Conservation (phyloP, 108 stramenopile species). For the Cyclostephanos tholiformis region DNA sequence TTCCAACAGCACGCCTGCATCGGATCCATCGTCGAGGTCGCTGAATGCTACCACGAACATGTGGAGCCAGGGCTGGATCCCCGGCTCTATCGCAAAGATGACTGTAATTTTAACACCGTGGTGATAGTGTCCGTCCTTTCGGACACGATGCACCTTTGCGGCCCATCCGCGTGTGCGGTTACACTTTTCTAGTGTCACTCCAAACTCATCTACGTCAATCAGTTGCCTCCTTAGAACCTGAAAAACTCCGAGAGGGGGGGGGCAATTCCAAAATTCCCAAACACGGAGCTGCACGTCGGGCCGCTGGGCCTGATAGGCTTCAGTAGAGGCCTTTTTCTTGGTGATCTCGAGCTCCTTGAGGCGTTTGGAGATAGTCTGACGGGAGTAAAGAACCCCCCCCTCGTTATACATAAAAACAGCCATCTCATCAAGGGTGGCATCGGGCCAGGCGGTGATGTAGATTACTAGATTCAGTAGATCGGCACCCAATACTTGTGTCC, state of each 20-base stretch:
- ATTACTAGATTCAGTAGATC: too few species aligned
- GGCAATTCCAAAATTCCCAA: slow-evolving; percentile 6
- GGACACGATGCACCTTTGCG: background rate
- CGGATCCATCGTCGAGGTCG: slow-evolving; percentile 15
- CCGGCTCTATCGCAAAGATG: slow-evolving; percentile 15
- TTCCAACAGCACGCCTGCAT: slow-evolving; percentile 5
- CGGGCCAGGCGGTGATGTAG: too few species aligned
- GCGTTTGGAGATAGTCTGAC: too few species aligned
- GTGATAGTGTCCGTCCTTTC: slow-evolving; percentile 22
- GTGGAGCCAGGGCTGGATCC: background rate
- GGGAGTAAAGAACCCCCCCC: too few species aligned
- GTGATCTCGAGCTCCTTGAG: too few species aligned
- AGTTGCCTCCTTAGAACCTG: too few species aligned
- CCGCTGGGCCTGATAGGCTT: slow-evolving; percentile 18
- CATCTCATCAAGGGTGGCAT: too few species aligned
- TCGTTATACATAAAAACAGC: too few species aligned
- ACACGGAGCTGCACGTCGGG: background rate
- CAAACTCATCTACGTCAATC: too few species aligned
- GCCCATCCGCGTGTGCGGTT: too few species aligned
- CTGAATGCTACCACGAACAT: background rate
- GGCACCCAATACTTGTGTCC: slow-evolving; percentile 1
- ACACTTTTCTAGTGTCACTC: too few species aligned
- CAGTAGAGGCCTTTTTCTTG: background rate
- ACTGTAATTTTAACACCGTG: slow-evolving; percentile 4
- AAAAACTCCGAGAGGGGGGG: too few species aligned